Conservation (phyloP, 768 basidiomycete species). For the Russula compacta region DNA sequence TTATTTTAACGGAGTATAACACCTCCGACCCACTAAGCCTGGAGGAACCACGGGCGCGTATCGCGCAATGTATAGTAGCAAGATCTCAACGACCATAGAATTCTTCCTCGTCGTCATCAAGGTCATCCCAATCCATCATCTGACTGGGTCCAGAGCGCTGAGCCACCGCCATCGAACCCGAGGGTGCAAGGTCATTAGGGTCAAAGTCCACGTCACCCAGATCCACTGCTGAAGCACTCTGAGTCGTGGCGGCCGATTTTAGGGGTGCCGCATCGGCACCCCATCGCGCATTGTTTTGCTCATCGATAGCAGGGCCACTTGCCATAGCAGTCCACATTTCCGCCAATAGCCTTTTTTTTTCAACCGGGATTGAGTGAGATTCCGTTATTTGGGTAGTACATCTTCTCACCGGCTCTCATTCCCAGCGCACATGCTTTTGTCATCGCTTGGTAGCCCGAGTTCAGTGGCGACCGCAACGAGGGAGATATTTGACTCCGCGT, state of each 20-base stretch:
- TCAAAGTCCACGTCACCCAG: constrained; percentile 7
- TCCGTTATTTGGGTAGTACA: neutral
- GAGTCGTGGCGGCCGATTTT: neutral
- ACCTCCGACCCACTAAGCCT: neutral
- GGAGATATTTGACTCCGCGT: neutral
- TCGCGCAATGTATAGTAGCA: neutral
- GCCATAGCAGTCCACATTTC: constrained; percentile 19
- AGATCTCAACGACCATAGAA: constrained; percentile 4
- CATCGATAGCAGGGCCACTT: constrained; percentile 15
- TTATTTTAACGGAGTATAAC: neutral
- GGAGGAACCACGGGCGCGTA: neutral
- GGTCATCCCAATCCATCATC: constrained; percentile 11
- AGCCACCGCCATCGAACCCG: neutral
- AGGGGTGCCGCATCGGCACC: neutral
- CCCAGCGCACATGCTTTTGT: constrained; percentile 17
- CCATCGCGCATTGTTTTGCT: constrained; percentile 11
- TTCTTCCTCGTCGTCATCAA: constrained; percentile 7
- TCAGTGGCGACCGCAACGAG: constrained; percentile 3
- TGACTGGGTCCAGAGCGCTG: neutral
- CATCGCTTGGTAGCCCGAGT: constrained; percentile 7
- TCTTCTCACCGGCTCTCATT: constrained; percentile 18
- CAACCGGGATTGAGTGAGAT: neutral
- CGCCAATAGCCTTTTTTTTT: constrained; percentile 15
- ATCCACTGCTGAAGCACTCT: neutral
- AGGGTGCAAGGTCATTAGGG: constrained; percentile 16